Evolutionary conservation across 1,139 yeast genomes (phyloP).

Genomic region (Yarrowia galli): DNA sequence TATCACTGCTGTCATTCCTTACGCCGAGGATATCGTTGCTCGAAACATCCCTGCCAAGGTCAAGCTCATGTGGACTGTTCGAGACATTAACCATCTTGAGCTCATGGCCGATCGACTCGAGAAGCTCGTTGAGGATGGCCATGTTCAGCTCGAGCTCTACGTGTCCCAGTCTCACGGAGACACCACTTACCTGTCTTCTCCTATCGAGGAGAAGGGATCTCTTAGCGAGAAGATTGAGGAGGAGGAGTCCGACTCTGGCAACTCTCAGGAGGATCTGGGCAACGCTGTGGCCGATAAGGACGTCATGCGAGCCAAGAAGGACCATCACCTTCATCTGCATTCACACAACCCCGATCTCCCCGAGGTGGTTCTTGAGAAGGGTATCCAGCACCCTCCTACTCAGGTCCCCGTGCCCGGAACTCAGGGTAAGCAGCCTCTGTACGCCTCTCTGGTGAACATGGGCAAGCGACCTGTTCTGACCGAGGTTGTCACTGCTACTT

Average conservation of each 20-base stretch:
- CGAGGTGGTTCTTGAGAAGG: neutral
- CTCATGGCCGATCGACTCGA: conserved; percentile 47
- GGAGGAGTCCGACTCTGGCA: conserved; percentile 8
- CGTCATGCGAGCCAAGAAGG: conserved; percentile 21
- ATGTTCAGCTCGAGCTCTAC: conserved; percentile 25
- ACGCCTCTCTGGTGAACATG: conserved; percentile 40
- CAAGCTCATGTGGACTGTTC: conserved; percentile 48
- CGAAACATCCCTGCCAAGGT: conserved; percentile 43
- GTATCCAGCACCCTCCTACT: conserved; percentile 3
- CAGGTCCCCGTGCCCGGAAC: conserved; percentile 31
- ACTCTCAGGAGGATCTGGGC: neutral
- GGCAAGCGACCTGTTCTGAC: conserved; percentile 46
- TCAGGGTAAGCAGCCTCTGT: conserved; percentile 9
- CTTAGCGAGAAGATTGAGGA: conserved; percentile 6
- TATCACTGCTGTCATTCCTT: conserved; percentile 62
- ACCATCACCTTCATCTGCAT: conserved; percentile 19
- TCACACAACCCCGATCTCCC: conserved; percentile 3
- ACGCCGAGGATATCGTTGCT: conserved; percentile 47
- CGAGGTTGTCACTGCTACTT: conserved; percentile 44
- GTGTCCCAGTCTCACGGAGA: conserved; percentile 18
- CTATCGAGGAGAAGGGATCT: neutral
- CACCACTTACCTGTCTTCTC: conserved; percentile 19
- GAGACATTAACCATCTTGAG: conserved; percentile 43
- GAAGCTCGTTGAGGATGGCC: conserved; percentile 13
- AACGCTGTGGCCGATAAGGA: conserved; percentile 14